Percentiles rank a stretch among this genome's conserved stretches.
phyloP scores from a whole-genome alignment of 352 stramenopile species.

The Pythium aphanidermatum region DNA sequence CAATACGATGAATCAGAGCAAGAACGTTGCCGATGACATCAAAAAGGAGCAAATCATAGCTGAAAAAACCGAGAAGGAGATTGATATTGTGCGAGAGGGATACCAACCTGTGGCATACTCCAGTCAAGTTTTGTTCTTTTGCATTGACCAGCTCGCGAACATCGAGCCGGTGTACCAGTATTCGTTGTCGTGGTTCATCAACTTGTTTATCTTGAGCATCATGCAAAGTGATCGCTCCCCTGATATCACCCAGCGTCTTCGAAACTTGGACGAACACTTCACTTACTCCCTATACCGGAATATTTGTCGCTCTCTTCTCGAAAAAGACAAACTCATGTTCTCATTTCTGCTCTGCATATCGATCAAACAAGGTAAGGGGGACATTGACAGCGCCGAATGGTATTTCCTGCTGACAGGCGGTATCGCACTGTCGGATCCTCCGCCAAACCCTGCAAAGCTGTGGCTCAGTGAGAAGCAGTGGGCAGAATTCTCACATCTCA shows the following conservation, averaged over 20 bases:
- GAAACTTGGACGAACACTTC: constrained; percentile 86
- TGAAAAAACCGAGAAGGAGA: constrained; percentile 89
- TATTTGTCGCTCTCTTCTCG: constrained; percentile 89
- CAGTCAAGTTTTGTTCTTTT: constrained; percentile 93
- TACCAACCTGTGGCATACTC: constrained; percentile 89
- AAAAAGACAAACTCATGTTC: constrained; percentile 94
- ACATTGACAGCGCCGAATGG: constrained; percentile 86
- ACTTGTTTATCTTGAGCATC: constrained; percentile 89
- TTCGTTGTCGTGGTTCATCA: constrained; percentile 91
- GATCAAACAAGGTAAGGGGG: constrained; percentile 76
- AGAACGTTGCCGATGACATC: constrained; percentile 89
- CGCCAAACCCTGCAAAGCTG: constrained; percentile 82
- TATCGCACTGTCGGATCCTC: constrained; percentile 84
- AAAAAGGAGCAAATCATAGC: constrained; percentile 90
- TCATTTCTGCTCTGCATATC: constrained; percentile 87
- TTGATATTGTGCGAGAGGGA: constrained; percentile 79
- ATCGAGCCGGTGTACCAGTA: constrained; percentile 94
- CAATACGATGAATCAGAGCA: constrained; percentile 90
- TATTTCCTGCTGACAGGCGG: constrained; percentile 93
- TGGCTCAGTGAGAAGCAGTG: constrained; percentile 93
- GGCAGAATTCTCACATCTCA: constrained; percentile 91
- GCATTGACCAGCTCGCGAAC: constrained; percentile 91
- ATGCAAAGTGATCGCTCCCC: constrained; percentile 71
- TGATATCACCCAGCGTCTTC: constrained; percentile 68
- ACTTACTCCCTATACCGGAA: constrained; percentile 91